Conservation (phyloP, 306 rosid species). For the Fagus sylvatica region DNA sequence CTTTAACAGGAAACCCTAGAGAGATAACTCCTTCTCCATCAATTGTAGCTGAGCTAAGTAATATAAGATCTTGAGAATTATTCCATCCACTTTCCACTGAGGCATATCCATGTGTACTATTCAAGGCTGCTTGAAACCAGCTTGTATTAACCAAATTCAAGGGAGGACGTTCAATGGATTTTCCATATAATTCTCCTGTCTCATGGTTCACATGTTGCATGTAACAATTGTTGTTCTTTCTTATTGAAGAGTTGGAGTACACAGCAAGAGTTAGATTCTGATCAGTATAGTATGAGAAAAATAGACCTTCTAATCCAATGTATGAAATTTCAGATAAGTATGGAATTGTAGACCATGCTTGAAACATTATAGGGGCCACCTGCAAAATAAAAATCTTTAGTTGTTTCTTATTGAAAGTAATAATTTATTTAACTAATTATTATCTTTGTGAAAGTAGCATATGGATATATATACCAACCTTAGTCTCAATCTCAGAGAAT, state of each 20-base stretch:
- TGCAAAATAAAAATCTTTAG: constrained; percentile 6
- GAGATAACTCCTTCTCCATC: constrained; percentile 36
- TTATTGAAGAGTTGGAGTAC: constrained; percentile 46
- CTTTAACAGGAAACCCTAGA: constrained; percentile 36
- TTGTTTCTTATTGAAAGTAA: background rate
- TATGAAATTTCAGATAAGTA: constrained; percentile 49
- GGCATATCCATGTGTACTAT: constrained; percentile 28
- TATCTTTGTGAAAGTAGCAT: background rate
- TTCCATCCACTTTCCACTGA: constrained; percentile 42
- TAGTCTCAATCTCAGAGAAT: constrained; percentile 13
- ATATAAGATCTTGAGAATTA: constrained; percentile 25
- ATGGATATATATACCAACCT: constrained; percentile 2
- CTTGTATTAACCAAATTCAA: constrained; percentile 14
- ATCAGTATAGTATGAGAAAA: constrained; percentile 45
- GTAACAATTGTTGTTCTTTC: constrained; percentile 17
- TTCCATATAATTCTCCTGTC: constrained; percentile 44
- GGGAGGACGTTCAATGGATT: constrained; percentile 25
- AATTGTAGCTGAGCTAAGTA: constrained; percentile 40
- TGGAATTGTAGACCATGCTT: constrained; percentile 47
- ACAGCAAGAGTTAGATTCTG: constrained; percentile 37
- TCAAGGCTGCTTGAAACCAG: constrained; percentile 33
- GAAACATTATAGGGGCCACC: constrained; percentile 55
- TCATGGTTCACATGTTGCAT: constrained; percentile 35
- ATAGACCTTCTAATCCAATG: constrained; percentile 43
- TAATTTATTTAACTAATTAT: background rate